Conservation (phyloP, 164 flowering plant species). For the Litsea cubeba region DNA sequence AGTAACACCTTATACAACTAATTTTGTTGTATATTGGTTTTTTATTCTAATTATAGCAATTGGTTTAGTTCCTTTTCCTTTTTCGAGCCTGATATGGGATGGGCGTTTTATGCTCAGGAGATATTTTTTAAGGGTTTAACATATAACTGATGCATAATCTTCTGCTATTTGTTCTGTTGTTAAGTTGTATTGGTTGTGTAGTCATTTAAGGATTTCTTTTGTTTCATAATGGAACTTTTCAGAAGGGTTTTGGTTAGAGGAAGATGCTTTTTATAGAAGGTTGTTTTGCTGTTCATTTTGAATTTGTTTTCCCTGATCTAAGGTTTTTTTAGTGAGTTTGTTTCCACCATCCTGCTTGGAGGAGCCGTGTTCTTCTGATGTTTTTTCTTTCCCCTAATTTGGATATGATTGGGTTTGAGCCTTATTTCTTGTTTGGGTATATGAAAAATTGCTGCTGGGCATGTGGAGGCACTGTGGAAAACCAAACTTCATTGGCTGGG, state of each 20-base stretch:
- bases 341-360: too few relatives aligned
- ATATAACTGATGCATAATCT: neutral
- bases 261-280: neutral
- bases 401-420: too few relatives aligned
- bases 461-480: too few relatives aligned
- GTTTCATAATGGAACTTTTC: neutral
- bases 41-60: neutral
- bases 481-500: too few relatives aligned
- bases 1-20: conserved; percentile 1
- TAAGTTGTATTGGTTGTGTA: neutral
- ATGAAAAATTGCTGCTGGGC: too few relatives aligned
- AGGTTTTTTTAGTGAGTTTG: neutral
- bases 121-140: neutral
- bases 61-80: neutral
- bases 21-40: neutral
- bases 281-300: neutral
- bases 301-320: neutral
- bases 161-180: conserved; percentile 7
- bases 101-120: neutral
- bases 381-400: too few relatives aligned
- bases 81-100: neutral
- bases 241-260: neutral
- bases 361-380: too few relatives aligned
- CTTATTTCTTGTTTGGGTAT: too few relatives aligned
- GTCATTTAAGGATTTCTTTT: neutral